Percentiles rank a stretch among this genome's conserved stretches.
Conservation (phyloP, 2,329 filamentous ascomycete species). For the Neonectria faginata region DNA sequence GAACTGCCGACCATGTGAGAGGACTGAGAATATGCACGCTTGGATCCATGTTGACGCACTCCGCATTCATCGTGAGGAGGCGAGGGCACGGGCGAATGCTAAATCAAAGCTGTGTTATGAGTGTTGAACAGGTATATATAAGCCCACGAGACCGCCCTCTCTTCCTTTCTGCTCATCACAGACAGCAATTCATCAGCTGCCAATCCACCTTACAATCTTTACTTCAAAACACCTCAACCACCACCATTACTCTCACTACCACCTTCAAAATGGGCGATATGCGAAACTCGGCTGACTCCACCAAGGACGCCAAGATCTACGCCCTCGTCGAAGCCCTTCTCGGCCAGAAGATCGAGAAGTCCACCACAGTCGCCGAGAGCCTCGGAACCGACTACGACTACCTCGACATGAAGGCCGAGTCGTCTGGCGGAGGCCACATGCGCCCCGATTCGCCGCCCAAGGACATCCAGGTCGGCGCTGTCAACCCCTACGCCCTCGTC, state of each 20-base stretch:
- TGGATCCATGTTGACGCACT: background rate
- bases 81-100: background rate
- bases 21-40: background rate
- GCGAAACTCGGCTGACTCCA: slow-evolving; percentile 23
- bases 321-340: slow-evolving; percentile 55
- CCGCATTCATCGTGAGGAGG: background rate
- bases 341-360: slow-evolving; percentile 49
- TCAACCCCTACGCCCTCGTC: slow-evolving; percentile 59
- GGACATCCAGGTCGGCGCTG: slow-evolving; percentile 53
- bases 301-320: slow-evolving; percentile 37
- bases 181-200: background rate
- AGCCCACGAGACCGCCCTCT: background rate
- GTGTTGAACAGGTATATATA: background rate
- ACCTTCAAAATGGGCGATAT: slow-evolving; percentile 35
- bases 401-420: slow-evolving; percentile 45
- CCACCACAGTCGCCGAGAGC: slow-evolving; percentile 39
- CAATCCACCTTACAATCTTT: background rate
- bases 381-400: slow-evolving; percentile 51
- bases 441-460: slow-evolving; percentile 53
- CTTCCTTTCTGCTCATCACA: background rate
- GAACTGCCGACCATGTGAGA: background rate
- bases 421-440: slow-evolving; percentile 19
- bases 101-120: background rate
- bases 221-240: background rate
- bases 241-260: background rate